Evolutionary conservation across 768 basidiomycete genomes (phyloP).

Genomic region (Phanerochaete sordida): DNA sequence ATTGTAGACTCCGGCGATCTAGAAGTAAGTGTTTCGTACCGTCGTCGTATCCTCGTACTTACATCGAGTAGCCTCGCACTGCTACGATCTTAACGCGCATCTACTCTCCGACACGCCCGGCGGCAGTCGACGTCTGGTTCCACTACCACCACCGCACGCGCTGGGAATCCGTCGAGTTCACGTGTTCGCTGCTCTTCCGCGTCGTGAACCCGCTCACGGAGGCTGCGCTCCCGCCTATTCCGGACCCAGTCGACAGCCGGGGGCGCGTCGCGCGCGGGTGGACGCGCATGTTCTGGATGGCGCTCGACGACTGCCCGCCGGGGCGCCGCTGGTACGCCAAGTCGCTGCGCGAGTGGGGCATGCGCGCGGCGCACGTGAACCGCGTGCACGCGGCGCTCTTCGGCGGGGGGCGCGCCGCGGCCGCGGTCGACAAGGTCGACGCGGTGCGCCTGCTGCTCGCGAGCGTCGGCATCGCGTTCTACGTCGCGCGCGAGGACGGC

Average conservation of each 20-base stretch:
- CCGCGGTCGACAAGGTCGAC: slow-evolving; percentile 3
- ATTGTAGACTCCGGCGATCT: background rate
- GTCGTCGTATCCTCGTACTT: background rate
- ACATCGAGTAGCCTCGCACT: background rate
- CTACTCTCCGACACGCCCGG: slow-evolving; percentile 1
- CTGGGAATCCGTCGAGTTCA: slow-evolving; percentile 5
- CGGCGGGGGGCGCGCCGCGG: background rate
- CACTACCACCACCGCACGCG: background rate
- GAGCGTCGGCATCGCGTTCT: slow-evolving; percentile 4
- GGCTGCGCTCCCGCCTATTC: background rate
- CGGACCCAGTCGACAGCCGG: background rate
- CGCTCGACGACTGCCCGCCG: background rate
- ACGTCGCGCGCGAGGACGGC: slow-evolving; percentile 4
- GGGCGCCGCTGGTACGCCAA: slow-evolving; percentile 1
- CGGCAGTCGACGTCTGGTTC: slow-evolving; percentile 8
- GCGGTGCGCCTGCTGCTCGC: slow-evolving; percentile 6
- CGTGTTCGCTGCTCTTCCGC: slow-evolving; percentile 1
- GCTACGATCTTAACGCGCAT: slow-evolving; percentile 3
- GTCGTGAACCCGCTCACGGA: background rate
- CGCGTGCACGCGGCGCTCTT: slow-evolving; percentile 3
- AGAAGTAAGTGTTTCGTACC: background rate
- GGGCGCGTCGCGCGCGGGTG: background rate
- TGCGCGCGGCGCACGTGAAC: background rate
- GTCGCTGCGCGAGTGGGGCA: background rate
- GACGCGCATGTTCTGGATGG: slow-evolving; percentile 4